Evolutionary conservation across 1,139 yeast genomes (phyloP).

Genomic region (Candida sp.): DNA sequence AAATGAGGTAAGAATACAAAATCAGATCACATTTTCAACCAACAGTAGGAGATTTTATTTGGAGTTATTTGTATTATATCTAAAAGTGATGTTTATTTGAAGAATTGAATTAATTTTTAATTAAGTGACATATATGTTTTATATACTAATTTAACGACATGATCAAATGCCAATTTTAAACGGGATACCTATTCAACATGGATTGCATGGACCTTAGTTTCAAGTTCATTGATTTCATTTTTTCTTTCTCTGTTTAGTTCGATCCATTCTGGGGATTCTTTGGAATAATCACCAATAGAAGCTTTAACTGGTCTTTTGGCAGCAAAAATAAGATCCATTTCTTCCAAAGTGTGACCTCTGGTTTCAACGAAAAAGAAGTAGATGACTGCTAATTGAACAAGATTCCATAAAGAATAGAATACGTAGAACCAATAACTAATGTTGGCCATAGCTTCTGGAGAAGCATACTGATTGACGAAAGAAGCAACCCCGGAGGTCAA

Average conservation of each 20-base stretch:
- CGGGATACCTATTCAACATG: too few relatives aligned
- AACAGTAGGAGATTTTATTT: too few relatives aligned
- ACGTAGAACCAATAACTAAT: constrained; percentile 18
- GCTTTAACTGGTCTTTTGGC: constrained; percentile 8
- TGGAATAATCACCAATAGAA: constrained; percentile 6
- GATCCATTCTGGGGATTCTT: constrained; percentile 5
- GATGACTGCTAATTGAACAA: constrained; percentile 14
- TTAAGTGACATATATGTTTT: not conserved
- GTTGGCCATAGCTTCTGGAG: constrained; percentile 19
- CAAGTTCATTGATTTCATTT: not conserved
- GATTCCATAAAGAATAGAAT: constrained; percentile 17
- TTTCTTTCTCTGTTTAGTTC: not conserved
- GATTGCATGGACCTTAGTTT: not conserved
- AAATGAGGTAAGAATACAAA: too few relatives aligned
- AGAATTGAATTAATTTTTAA: not conserved
- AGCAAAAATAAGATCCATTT: constrained; percentile 19
- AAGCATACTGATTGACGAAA: constrained; percentile 15
- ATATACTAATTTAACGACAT: not conserved
- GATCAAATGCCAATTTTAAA: too few relatives aligned
- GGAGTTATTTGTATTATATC: too few relatives aligned
- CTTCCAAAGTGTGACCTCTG: constrained; percentile 23
- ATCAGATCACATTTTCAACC: too few relatives aligned
- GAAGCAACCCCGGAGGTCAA: constrained; percentile 14
- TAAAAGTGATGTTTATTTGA: too few relatives aligned
- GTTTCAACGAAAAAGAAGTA: constrained; percentile 28